Percentiles rank a stretch among this genome's conserved stretches.
Evolutionary conservation across 352 stramenopile genomes (phyloP).

Genomic region (Globisporangium echinulatum): DNA sequence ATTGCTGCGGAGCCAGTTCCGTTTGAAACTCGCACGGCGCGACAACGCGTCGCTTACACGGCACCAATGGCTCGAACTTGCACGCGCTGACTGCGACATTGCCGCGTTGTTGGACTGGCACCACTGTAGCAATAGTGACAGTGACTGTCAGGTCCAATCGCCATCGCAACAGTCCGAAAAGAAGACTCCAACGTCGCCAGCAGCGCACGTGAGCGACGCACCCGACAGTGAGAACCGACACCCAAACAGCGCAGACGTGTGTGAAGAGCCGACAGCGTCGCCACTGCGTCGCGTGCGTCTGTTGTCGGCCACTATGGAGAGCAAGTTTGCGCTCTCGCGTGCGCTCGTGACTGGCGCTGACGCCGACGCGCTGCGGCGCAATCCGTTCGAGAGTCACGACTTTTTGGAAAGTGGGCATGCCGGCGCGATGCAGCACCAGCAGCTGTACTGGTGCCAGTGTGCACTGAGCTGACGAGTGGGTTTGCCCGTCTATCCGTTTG

Average conservation of each 20-base stretch:
- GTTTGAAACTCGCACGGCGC: constrained; percentile 29
- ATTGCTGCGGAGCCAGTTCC: constrained; percentile 40
- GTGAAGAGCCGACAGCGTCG: background rate
- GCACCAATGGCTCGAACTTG: constrained; percentile 28
- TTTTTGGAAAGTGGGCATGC: constrained; percentile 4
- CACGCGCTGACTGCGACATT: constrained; percentile 25
- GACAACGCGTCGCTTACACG: constrained; percentile 9
- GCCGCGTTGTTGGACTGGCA: constrained; percentile 28
- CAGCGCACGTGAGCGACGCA: background rate
- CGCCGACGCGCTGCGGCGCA: constrained; percentile 19
- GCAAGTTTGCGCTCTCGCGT: constrained; percentile 41
- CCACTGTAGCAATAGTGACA: background rate
- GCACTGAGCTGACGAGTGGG: constrained; percentile 28
- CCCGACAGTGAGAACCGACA: background rate
- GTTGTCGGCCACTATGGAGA: constrained; percentile 36
- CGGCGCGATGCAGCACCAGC: background rate
- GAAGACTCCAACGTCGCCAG: constrained; percentile 2
- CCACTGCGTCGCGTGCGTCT: constrained; percentile 23
- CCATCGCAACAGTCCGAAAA: constrained; percentile 1
- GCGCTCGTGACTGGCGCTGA: constrained; percentile 10
- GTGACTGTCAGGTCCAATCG: background rate
- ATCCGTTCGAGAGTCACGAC: constrained; percentile 27
- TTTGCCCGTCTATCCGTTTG: too few relatives aligned
- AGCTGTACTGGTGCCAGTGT: constrained; percentile 64
- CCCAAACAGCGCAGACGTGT: background rate